Base-by-base conservation (phyloP, 2,329 filamentous ascomycete genomes). In the Monosporascus cannonballus region DNA sequence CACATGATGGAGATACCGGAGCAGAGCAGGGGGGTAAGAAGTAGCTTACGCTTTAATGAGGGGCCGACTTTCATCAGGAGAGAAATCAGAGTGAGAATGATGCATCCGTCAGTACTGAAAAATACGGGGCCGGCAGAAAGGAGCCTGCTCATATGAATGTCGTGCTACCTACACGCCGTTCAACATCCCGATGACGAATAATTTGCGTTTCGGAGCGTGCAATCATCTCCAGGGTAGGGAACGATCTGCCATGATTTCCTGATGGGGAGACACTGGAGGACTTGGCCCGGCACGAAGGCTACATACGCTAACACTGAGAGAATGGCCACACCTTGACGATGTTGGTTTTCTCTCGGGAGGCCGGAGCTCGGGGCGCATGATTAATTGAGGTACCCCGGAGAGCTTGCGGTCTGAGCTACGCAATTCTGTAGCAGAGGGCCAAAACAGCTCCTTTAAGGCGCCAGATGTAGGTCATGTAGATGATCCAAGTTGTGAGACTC, bases 151-250 rank as follows among this genome's bases (percentile, higher is more conserved):
- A 22, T 22, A 22, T 3, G 20, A 22, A 22, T 22, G 3, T 22
- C 20, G 20, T 22, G 20, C 3, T 22, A 22, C 3, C 3, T 22
- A 22, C 3, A 22, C 3, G 2, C 3, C 3, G 3, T 22, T 22
- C 20, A 3, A 22, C 2, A 22, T 22, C 20, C 3, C 20, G 20
- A 22, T 22, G 3, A 22, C 3, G 3, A 22, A 22, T 22, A 22
- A 22, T 22, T 22, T 22, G 20, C 20, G 24, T 6, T 54, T 14
- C 49, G 49, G 20, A 48, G 27, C 2, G 49, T 50, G 49, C 52
- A 54, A 22, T 54, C 18, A 14, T 54, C 52, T 37, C 52, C 52
- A 2, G 52, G 52, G 24, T 51, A 54, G 4, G 52, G 52, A 8
- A 41, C n/a, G 8, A 54, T 48, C 34, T 54, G 49, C 52, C 49